Conservation (phyloP, 345 rosid species). For the Syzygium grande region DNA sequence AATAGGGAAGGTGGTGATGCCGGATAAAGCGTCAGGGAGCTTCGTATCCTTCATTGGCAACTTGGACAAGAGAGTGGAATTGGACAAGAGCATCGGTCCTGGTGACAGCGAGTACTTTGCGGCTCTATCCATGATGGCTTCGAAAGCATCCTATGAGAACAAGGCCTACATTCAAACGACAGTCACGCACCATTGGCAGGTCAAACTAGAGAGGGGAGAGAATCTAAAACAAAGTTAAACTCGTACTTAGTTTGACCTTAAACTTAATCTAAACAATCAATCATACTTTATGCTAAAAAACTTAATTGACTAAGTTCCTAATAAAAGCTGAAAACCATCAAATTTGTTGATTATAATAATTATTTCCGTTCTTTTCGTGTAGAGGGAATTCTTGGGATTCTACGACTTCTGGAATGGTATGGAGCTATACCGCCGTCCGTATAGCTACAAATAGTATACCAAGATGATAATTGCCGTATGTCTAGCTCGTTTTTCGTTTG, state of each 20-base stretch:
- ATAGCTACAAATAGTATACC: not conserved
- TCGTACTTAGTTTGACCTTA: not conserved
- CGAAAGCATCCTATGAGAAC: slow-evolving; percentile 65
- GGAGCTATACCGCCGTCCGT: not conserved
- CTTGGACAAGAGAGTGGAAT: slow-evolving; percentile 31
- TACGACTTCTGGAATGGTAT: slow-evolving; percentile 67
- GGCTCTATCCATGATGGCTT: slow-evolving; percentile 54
- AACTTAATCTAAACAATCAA: not conserved
- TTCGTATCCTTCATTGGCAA: slow-evolving; percentile 38
- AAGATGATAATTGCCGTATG: not conserved
- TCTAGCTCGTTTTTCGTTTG: not conserved
- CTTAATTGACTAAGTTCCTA: not conserved
- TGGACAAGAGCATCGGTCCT: slow-evolving; percentile 29
- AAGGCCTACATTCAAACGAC: slow-evolving; percentile 25
- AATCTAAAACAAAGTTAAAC: not conserved
- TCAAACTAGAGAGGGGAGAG: not conserved
- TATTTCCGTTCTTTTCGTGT: not conserved
- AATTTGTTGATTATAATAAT: not conserved
- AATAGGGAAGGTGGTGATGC: slow-evolving; percentile 35
- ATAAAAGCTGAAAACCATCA: not conserved
- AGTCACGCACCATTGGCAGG: slow-evolving; percentile 52
- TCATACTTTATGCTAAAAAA: not conserved
- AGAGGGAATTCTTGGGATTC: slow-evolving; percentile 61
- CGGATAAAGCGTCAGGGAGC: slow-evolving; percentile 27
- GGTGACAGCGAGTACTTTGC: slow-evolving; percentile 37